Conservation (phyloP, 164 flowering plant genomes). For the Chimonanthus praecox region DNA sequence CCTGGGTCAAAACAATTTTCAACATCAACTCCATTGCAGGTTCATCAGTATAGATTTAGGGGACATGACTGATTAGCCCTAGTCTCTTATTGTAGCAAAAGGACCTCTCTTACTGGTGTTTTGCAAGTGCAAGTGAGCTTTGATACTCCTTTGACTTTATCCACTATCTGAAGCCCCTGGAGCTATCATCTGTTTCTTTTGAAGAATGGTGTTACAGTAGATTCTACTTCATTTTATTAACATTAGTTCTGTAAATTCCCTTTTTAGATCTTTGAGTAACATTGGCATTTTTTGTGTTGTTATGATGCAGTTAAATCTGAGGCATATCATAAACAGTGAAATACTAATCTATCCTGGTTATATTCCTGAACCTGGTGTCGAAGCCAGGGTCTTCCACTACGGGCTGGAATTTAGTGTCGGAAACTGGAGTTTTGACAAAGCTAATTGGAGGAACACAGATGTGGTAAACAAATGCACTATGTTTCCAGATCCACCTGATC, state of each 20-base stretch:
- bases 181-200: not conserved
- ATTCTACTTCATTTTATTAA: no score
- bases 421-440: slow-evolving; percentile 97
- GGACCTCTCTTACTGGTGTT: no score
- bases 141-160: no score
- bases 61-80: no score
- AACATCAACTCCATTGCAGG: no score
- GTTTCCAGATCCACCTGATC: slow-evolving; percentile 92
- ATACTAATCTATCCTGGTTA: slow-evolving; percentile 92
- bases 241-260: not conserved
- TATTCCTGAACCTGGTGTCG: slow-evolving; percentile 68
- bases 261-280: not conserved
- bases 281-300: not conserved
- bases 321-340: slow-evolving; percentile 57
- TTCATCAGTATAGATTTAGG: no score
- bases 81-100: no score
- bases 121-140: no score
- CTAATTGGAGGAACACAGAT: slow-evolving; percentile 75
- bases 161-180: no score
- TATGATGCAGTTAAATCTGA: slow-evolving; percentile 67
- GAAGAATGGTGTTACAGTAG: not conserved
- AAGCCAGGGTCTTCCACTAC: slow-evolving; percentile 84
- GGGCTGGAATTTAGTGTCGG: slow-evolving; percentile 77
- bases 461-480: slow-evolving; percentile 75
- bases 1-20: no score